Base-by-base conservation (phyloP, 345 rosid genomes). In the Erysimum cheiranthoides region DNA sequence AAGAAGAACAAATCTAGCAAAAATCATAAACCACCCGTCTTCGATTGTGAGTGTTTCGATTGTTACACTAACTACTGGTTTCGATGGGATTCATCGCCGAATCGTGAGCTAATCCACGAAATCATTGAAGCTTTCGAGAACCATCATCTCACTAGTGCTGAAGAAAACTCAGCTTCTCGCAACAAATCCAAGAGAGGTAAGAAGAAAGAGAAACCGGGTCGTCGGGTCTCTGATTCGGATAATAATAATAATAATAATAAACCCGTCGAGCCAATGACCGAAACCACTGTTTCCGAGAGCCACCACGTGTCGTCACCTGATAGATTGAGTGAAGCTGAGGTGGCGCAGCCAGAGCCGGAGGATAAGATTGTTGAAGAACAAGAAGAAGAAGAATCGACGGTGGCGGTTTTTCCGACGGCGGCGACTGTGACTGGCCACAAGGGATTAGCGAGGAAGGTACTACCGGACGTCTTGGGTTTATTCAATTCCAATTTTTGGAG, bases 401-500 rank as follows among this genome's bases (percentile, higher is more conserved):
- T 58, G 73, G 78, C 57, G 45, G 42, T 27, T 5, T 40, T 56
- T 0, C 61, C 78, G 30, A 34, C 77, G 67, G 58, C 78, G 17
- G 50, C 50, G 50, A 74, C 72, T 51, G 78, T 63, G 62, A 69
- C 46, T 16, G 74, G 62, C 50, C 89, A 84, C 77, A 90, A 85
- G 81, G 96, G 99, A 30, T 74, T 95, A 76, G 99, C 87, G 14
- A 87, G 98, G 80, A 95, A 95, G 83, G 96, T 95, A 58, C 64
- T 95, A 34, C 98, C 99, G 97, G 98, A 95, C 88, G 89, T 95
- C 82, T 65, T 95, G 66, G 97, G 98, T 39, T 54, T 92, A 10
- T 78, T 95, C 21, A 86, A 93, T 79, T 95, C 97, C 73, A 94
- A 89, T 79, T 81, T 92, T 74, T 95, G 99, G 97, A 83, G 85